Conservation (phyloP, 108 stramenopile genomes). For the Nannochloropsis gaditana region DNA sequence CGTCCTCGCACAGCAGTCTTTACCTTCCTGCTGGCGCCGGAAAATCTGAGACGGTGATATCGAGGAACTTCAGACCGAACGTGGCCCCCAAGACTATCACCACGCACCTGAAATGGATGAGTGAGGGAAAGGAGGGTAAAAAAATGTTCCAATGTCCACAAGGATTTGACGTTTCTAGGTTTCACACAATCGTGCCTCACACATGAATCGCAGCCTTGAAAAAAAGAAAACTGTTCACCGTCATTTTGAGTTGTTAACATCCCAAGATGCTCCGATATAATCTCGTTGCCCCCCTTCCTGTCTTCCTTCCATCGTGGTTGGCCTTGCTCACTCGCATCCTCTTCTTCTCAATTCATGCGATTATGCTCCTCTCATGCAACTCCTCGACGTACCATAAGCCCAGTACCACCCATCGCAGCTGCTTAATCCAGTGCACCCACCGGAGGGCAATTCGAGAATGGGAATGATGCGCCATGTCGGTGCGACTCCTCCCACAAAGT, state of each 20-base stretch:
- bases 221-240: too few relatives aligned
- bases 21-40: not conserved
- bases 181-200: not conserved
- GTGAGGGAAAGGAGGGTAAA: not conserved
- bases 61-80: not conserved
- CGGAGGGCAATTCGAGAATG: not conserved
- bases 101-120: not conserved
- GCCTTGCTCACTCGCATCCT: too few relatives aligned
- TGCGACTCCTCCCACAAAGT: too few relatives aligned
- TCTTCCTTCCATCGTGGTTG: too few relatives aligned
- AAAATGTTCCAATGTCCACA: not conserved
- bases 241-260: too few relatives aligned
- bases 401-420: not conserved
- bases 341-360: too few relatives aligned
- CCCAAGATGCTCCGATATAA: too few relatives aligned
- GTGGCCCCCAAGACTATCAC: not conserved
- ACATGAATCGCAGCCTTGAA: too few relatives aligned
- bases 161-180: not conserved
- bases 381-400: not conserved
- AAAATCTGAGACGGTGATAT: not conserved
- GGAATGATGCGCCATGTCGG: not conserved
- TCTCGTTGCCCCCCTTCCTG: too few relatives aligned
- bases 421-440: not conserved
- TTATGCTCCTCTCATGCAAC: too few relatives aligned
- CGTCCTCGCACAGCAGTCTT: too few relatives aligned